Conservation (phyloP, 768 basidiomycete genomes). For the Rhodotorula toruloides region DNA sequence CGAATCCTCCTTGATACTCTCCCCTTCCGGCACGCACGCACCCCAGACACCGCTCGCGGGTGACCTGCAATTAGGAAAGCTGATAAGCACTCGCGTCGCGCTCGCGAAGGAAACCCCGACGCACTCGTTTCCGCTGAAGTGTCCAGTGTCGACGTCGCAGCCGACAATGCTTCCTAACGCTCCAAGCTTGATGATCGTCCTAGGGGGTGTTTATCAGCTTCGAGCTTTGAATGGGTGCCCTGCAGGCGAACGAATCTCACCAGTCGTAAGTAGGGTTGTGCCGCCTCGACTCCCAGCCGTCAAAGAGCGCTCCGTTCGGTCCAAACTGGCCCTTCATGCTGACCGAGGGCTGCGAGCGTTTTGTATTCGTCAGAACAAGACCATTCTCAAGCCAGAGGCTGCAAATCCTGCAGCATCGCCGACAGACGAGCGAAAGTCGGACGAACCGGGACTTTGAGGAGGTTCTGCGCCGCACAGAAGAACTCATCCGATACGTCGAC, state of each 20-base stretch:
- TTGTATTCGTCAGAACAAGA: background rate
- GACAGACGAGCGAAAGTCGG: background rate
- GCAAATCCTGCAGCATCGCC: background rate
- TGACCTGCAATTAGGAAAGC: background rate
- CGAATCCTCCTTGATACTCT: conserved; percentile 28
- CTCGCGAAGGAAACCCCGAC: background rate
- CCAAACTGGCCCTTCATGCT: conserved; percentile 96
- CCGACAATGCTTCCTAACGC: conserved; percentile 65
- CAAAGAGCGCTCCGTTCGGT: conserved; percentile 86
- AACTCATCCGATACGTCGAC: conserved; percentile 86
- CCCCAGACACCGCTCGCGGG: conserved; percentile 39
- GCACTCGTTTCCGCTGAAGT: conserved; percentile 72
- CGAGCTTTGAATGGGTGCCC: too few species aligned
- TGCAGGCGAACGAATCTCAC: too few species aligned
- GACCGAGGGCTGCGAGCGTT: conserved; percentile 83
- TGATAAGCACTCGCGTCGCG: background rate
- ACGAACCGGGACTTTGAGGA: conserved; percentile 73
- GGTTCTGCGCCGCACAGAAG: conserved; percentile 78
- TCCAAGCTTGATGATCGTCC: conserved; percentile 87
- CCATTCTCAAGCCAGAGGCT: background rate
- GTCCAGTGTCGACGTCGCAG: conserved; percentile 90
- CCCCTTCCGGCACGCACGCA: conserved; percentile 29
- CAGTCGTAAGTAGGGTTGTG: conserved; percentile 88
- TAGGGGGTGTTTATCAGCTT: too few species aligned
- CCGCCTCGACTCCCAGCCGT: conserved; percentile 87